phyloP scores from a whole-genome alignment of 768 basidiomycete genomes.

The Mycena pura region DNA sequence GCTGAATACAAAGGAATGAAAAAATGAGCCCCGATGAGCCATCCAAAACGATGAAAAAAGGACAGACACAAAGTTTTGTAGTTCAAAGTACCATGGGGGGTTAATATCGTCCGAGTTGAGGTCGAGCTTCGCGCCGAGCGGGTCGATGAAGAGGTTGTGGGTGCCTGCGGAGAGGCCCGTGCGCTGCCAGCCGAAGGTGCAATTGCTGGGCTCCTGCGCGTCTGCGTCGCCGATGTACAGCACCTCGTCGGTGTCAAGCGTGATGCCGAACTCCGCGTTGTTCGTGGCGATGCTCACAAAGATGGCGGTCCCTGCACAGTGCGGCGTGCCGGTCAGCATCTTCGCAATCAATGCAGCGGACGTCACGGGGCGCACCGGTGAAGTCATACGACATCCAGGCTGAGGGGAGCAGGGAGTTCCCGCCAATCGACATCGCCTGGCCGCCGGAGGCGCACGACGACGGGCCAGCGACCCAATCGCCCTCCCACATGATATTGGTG shows the following conservation, averaged over 20 bases:
- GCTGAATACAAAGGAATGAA: background rate
- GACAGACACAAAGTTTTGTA: constrained; percentile 2
- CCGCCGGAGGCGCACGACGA: background rate
- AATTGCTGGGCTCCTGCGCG: background rate
- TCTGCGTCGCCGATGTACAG: background rate
- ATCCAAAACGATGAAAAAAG: background rate
- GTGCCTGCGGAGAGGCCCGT: background rate
- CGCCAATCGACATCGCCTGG: background rate
- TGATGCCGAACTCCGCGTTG: background rate
- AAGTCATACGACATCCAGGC: background rate
- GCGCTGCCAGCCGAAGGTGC: constrained; percentile 5
- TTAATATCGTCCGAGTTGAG: background rate
- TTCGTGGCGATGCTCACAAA: constrained; percentile 3
- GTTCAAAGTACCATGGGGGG: background rate
- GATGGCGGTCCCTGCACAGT: background rate
- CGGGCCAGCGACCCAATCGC: background rate
- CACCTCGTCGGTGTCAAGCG: background rate
- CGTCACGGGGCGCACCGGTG: background rate
- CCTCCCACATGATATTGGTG: background rate
- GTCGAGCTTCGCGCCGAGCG: background rate
- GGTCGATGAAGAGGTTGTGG: background rate
- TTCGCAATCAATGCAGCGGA: background rate
- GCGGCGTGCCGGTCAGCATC: background rate
- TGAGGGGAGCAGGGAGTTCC: too few species aligned
- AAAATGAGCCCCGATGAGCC: background rate